phyloP scores from a whole-genome alignment of 495 filamentous ascomycete genomes.

The Trypethelium eluteriae region DNA sequence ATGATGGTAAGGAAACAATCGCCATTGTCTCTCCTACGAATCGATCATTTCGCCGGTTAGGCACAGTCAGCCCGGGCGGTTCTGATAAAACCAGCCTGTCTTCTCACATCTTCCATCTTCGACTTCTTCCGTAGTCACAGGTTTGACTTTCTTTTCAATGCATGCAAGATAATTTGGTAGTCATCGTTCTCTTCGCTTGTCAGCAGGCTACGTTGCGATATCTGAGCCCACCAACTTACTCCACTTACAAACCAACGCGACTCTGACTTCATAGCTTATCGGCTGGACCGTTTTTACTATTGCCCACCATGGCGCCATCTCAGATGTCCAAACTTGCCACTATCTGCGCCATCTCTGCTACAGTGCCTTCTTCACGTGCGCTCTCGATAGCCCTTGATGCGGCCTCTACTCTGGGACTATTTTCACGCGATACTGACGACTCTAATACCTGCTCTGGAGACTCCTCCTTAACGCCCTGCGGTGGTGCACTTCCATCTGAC shows the following conservation, averaged over 20 bases:
- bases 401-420: conserved; percentile 33
- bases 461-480: conserved; percentile 44
- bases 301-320: conserved; percentile 11
- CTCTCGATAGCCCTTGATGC: conserved; percentile 28
- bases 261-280: background rate
- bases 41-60: background rate
- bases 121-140: conserved; percentile 4
- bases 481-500: conserved; percentile 49
- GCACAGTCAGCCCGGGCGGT: background rate
- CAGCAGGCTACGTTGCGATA: conserved; percentile 9
- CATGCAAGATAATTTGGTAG: background rate
- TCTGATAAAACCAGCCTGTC: background rate
- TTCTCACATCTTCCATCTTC: background rate
- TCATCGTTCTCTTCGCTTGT: conserved; percentile 13
- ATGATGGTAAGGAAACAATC: conserved; percentile 4
- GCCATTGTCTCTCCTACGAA: background rate
- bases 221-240: background rate
- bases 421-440: conserved; percentile 26
- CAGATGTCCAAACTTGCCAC: conserved; percentile 28
- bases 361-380: conserved; percentile 24
- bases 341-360: conserved; percentile 29
- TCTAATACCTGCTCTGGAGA: conserved; percentile 39
- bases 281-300: conserved; percentile 5
- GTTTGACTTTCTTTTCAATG: conserved; percentile 8
- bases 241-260: conserved; percentile 16